phyloP scores from a whole-genome alignment of 2,329 filamentous ascomycete species.

The Monosporascus sp. region DNA sequence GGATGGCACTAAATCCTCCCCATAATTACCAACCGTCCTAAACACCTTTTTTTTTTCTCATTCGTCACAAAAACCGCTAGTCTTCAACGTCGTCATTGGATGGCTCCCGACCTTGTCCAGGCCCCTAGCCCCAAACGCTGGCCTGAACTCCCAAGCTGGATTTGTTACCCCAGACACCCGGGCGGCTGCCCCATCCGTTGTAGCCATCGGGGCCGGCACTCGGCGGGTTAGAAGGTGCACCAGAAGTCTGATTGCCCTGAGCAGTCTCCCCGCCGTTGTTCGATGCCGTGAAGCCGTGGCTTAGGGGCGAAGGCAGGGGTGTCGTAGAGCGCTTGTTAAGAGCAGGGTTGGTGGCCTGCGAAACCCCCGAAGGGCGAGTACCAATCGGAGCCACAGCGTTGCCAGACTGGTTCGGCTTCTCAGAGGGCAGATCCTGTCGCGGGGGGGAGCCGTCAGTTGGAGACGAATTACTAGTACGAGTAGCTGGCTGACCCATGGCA shows the following conservation, averaged over 20 bases:
- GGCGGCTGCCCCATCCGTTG: conserved; percentile 72
- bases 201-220: conserved; percentile 39
- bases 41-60: conserved; percentile 26
- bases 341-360: conserved; percentile 50
- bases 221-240: conserved; percentile 50
- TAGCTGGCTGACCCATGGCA: conserved; percentile 57
- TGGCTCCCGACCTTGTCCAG: conserved; percentile 4
- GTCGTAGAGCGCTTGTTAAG: conserved; percentile 81
- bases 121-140: conserved; percentile 80
- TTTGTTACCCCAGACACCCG: conserved; percentile 80
- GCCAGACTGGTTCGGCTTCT: conserved; percentile 48
- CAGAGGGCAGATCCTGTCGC: conserved; percentile 52
- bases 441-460: conserved; percentile 74
- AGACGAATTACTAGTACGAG: conserved; percentile 79
- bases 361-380: conserved; percentile 65
- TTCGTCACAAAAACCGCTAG: conserved; percentile 2
- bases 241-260: conserved; percentile 34
- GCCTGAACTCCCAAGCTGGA: conserved; percentile 80
- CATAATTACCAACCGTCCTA: conserved; percentile 24
- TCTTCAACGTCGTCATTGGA: conserved; percentile 1
- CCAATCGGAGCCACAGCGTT: conserved; percentile 85
- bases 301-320: conserved; percentile 82
- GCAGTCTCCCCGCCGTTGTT: conserved; percentile 43
- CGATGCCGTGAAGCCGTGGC: conserved; percentile 60
- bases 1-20: conserved; percentile 23